A percentile compares a stretch with the other conserved stretches of the same genome.
phyloP scores from a whole-genome alignment of 1,284 basidiomycete genomes.

The Melampsora abietis-canadensis region DNA sequence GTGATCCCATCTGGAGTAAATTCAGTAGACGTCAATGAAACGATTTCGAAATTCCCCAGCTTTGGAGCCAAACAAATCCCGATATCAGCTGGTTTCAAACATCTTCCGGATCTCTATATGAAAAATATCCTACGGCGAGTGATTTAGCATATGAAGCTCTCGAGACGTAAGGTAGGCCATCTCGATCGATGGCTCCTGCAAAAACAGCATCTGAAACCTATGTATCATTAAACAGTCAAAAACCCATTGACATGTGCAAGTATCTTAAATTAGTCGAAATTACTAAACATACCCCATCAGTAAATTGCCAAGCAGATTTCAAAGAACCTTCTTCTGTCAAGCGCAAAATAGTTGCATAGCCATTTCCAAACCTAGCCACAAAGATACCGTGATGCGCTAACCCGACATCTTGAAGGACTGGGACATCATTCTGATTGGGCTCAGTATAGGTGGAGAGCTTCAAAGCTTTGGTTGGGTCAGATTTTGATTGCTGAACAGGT shows the following conservation, averaged over 20 bases:
- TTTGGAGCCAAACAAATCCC: not conserved
- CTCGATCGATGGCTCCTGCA: constrained; percentile 38
- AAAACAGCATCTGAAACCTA: not conserved
- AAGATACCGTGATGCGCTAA: constrained; percentile 23
- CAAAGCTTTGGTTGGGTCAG: constrained; percentile 2
- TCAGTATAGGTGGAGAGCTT: constrained; percentile 18
- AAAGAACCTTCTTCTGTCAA: constrained; percentile 9
- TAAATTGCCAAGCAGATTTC: constrained; percentile 34
- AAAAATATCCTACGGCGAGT: not conserved
- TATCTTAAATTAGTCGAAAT: too few relatives aligned
- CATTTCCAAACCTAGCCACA: constrained; percentile 20
- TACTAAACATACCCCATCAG: constrained; percentile 15
- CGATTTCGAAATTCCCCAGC: constrained; percentile 34
- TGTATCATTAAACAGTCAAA: not conserved
- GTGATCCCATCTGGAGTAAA: constrained; percentile 34
- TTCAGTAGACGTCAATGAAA: constrained; percentile 34
- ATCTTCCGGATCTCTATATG: not conserved
- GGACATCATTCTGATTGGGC: constrained; percentile 1
- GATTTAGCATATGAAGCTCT: constrained; percentile 17
- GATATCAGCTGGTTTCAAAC: too few relatives aligned
- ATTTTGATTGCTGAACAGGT: not conserved
- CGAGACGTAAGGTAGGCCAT: constrained; percentile 40
- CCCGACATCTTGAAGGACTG: constrained; percentile 12
- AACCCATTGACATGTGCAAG: not conserved
- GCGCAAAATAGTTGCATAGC: constrained; percentile 19